Base-by-base conservation (phyloP, 805 yeast species). In the Lachancea cidri region DNA sequence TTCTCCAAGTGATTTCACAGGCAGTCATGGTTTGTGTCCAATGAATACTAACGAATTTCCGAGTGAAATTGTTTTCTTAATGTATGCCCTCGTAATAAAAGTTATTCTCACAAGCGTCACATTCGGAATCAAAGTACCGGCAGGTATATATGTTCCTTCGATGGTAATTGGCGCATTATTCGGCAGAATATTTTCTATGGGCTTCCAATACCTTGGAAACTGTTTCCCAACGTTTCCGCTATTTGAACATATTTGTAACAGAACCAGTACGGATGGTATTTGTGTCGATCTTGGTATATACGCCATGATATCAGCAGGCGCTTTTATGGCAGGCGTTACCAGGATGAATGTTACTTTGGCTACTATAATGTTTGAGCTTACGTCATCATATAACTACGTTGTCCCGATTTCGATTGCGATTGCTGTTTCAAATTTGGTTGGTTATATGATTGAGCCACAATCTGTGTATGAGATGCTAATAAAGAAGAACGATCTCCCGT, bases 121-220 rank as follows among this genome's bases (percentile, higher is more conserved):
- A 0, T 75, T 76, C 56, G 83, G 83, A 1, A 54, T 76, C 38
- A 77, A 76, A 48, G 61, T 77, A 2, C 83, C 83, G 1, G 70
- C 76, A 34, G 83, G 83, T 4, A 72, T 78, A 11, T 78, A 77
- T 46, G 79, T 79, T 2, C 84, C 84, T 4, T 72, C 80, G 1
- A 77, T 78, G 83, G 78, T 75, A 1, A 66, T 73, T 17, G 84
- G 84, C 0, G 81, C 83, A 2, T 57, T 79, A 20, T 77, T 74
- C 59, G 83, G 83, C 2, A 53, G 81, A 8, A 49, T 71, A 1
- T 63, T 74, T 43, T 76, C 77, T 1, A 65, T 72, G 57, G 25
- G 54, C 3, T 50, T 74, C 14, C 72, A 74, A 40, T 68, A 66
- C 55, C 31, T 65, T 4, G 67, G 64, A 18, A 41, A 57, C 36